Percentiles rank a stretch among this genome's conserved stretches.
phyloP scores from a whole-genome alignment of 1,139 yeast genomes.

The Lodderomyces oxycetoniae region DNA sequence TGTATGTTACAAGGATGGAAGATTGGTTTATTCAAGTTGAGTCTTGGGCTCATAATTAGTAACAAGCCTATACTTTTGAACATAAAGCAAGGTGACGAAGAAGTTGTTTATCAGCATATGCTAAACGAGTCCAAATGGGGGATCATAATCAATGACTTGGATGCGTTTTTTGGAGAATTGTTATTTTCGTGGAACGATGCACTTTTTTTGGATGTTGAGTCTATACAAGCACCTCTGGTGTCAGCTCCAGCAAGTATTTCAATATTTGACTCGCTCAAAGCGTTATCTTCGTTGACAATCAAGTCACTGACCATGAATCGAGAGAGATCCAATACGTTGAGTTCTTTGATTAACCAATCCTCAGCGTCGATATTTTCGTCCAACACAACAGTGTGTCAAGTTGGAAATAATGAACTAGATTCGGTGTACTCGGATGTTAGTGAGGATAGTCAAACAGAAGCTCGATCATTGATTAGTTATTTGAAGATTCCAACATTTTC shows the following conservation, averaged over 20 bases:
- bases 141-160: constrained; percentile 45
- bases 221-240: too few species aligned
- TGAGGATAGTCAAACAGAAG: constrained; percentile 10
- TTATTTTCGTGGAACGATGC: constrained; percentile 36
- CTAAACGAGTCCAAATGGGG: constrained; percentile 56
- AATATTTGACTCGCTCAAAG: too few species aligned
- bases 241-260: too few species aligned
- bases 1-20: constrained; percentile 63
- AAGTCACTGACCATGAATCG: too few species aligned
- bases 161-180: constrained; percentile 37
- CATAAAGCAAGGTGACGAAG: constrained; percentile 38
- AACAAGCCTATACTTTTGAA: constrained; percentile 51
- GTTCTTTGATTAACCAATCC: too few species aligned
- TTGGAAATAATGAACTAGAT: constrained; percentile 20
- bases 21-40: constrained; percentile 55
- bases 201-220: constrained; percentile 19
- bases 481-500: constrained; percentile 16
- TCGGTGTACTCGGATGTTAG: constrained; percentile 30
- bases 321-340: too few species aligned
- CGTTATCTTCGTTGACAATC: too few species aligned
- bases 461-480: constrained; percentile 22
- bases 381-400: constrained; percentile 16
- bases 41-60: constrained; percentile 49
- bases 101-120: constrained; percentile 56
- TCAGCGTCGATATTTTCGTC: constrained; percentile 4